Conservation (phyloP, 768 basidiomycete species). For the Chiua virens region DNA sequence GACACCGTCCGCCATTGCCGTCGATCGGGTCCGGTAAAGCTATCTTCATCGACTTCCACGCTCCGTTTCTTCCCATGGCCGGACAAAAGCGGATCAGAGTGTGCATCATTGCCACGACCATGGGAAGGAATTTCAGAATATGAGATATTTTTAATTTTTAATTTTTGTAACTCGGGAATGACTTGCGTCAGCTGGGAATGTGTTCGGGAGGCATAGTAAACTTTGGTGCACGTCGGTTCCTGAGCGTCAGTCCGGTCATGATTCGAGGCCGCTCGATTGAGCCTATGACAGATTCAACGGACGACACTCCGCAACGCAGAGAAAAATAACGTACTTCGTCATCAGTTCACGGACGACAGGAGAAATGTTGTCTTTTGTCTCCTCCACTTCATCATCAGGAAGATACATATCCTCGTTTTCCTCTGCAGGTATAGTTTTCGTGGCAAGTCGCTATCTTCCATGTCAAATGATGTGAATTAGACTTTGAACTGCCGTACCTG, state of each 20-base stretch:
- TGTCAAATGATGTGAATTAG: slow-evolving; percentile 2
- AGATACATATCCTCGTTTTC: slow-evolving; percentile 70
- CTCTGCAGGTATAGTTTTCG: slow-evolving; percentile 18
- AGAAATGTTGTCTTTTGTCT: slow-evolving; percentile 59
- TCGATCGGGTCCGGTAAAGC: slow-evolving; percentile 25
- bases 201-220: slow-evolving; percentile 93
- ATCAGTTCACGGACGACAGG: slow-evolving; percentile 78
- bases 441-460: slow-evolving; percentile 25
- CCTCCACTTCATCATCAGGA: slow-evolving; percentile 49
- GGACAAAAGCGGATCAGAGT: not conserved
- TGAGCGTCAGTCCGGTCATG: slow-evolving; percentile 20
- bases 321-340: slow-evolving; percentile 55
- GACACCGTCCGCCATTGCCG: slow-evolving; percentile 64
- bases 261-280: slow-evolving; percentile 8
- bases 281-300: slow-evolving; percentile 12
- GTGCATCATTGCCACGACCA: not conserved
- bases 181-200: slow-evolving; percentile 95
- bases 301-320: not conserved
- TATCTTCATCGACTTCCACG: slow-evolving; percentile 21
- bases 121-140: slow-evolving; percentile 15
- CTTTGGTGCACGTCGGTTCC: slow-evolving; percentile 71
- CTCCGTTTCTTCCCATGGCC: slow-evolving; percentile 20
- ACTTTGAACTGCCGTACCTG: slow-evolving; percentile 40
- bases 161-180: slow-evolving; percentile 76
- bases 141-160: slow-evolving; percentile 49